A percentile compares a stretch with the other conserved stretches of the same genome.
Conservation (phyloP, 805 yeast genomes). For the Lachancea sp. region DNA sequence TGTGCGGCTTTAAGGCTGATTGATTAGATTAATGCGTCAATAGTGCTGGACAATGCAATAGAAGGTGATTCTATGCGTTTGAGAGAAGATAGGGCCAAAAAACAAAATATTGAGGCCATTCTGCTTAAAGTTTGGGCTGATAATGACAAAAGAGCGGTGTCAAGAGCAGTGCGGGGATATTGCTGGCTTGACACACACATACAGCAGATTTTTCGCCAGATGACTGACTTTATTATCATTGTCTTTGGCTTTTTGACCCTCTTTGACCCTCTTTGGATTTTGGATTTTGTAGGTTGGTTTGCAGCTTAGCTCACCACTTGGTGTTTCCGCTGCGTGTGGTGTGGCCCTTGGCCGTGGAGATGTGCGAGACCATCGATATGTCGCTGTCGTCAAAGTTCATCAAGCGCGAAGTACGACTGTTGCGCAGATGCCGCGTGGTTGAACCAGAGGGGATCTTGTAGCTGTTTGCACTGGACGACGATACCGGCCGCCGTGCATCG, state of each 20-base stretch:
- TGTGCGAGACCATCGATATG: slow-evolving; percentile 34
- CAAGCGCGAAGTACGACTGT: slow-evolving; percentile 17
- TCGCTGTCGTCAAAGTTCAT: slow-evolving; percentile 30
- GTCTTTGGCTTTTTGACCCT: too few species aligned
- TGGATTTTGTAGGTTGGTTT: too few species aligned
- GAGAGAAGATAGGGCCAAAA: too few species aligned
- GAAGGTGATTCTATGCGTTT: too few species aligned
- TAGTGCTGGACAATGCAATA: neutral
- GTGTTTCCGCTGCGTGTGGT: slow-evolving; percentile 31
- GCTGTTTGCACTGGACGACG: slow-evolving; percentile 7
- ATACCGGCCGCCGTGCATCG: slow-evolving; percentile 2
- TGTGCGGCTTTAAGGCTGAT: neutral
- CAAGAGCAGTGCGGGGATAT: too few species aligned
- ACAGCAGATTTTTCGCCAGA: neutral
- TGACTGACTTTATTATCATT: too few species aligned
- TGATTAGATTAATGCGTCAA: neutral
- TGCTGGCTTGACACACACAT: too few species aligned
- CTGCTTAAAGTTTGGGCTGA: too few species aligned
- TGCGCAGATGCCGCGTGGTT: slow-evolving; percentile 25
- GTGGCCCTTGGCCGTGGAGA: slow-evolving; percentile 25
- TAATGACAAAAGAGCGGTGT: too few species aligned
- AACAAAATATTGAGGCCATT: too few species aligned
- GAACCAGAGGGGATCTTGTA: slow-evolving; percentile 28
- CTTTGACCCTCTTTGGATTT: too few species aligned
- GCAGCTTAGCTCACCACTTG: slow-evolving; percentile 9